Evolutionary conservation across 148 eudicot genomes (phyloP).

Genomic region (Nyssa sinensis): DNA sequence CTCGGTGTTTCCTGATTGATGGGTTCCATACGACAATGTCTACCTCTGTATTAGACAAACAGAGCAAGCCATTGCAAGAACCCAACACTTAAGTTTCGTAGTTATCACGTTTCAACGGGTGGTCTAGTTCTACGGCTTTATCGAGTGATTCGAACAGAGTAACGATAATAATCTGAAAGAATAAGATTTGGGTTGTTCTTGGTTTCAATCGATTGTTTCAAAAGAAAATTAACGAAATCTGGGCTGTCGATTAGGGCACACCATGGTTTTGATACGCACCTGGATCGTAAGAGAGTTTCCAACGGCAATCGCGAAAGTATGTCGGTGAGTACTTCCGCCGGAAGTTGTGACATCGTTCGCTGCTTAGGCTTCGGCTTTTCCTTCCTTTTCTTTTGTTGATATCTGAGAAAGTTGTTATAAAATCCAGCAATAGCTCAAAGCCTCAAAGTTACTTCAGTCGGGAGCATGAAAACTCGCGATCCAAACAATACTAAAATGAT

Average conservation of each 20-base stretch:
- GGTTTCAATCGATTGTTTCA: too few relatives aligned
- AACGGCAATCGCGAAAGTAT: not conserved
- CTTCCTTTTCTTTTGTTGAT: too few relatives aligned
- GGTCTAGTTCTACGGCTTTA: too few relatives aligned
- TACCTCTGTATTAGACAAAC: constrained; percentile 21
- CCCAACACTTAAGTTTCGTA: constrained; percentile 27
- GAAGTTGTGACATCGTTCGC: too few relatives aligned
- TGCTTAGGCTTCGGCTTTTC: not conserved
- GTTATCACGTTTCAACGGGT: not conserved
- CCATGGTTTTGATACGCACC: not conserved
- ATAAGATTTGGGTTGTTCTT: too few relatives aligned
- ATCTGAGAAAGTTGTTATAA: too few relatives aligned
- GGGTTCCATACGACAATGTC: constrained; percentile 32
- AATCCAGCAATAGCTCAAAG: too few relatives aligned
- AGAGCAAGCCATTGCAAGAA: constrained; percentile 38
- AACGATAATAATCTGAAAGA: too few relatives aligned
- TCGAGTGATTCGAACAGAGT: too few relatives aligned
- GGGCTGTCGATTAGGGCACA: not conserved
- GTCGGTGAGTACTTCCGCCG: not conserved
- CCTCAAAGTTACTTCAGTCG: too few relatives aligned
- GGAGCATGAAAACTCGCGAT: too few relatives aligned
- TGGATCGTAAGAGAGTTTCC: not conserved
- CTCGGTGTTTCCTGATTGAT: constrained; percentile 15
- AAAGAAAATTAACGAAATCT: not conserved
- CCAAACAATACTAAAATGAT: too few relatives aligned